Evolutionary conservation across 148 eudicot species (phyloP), one percentile per base, ranked within the genome.

Genomic region (Selenicereus undatus): DNA sequence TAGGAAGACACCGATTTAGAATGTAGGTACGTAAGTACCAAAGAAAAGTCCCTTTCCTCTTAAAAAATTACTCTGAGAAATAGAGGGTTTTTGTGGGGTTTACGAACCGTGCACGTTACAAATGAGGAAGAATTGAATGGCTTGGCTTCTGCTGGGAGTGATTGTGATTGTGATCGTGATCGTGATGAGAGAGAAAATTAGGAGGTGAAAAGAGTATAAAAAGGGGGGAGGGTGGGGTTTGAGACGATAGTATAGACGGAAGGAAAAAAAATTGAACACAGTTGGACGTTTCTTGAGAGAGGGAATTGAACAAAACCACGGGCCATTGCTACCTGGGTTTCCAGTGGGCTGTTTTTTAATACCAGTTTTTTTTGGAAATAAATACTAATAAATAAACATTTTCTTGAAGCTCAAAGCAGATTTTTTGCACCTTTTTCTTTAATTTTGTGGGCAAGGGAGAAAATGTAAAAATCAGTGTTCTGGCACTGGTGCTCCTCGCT

Each of bases 331-430:
- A 56, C 18, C 62, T 56, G 22, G 22, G 22, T 56, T 56, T 56
- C 58, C 62, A 56, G 62, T 56, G 62, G 62, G 62, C 62, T 56
- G 62, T 56, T 56, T 56, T 54, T 56, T 56, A 56, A 56, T 56
- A 56, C 62, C 62, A 17, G 17, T 52, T 52, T 52, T 52, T 39
- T 39, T 39, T 4, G 43, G 43, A 39, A 39, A 39, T 39, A 39
- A 39, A 4, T 39, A 39, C 3, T 39, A 39, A 39, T 39, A 39
- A 39, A 39, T 4, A 39, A 39, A 39, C 8, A 7, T 39, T 39
- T 39, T 39, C 43, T 39, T 39, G 3, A 4, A 39, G 43, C 43
- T 39, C 43, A 39, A 39, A 39, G 5, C 43, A 39, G 43, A 7
- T 39, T 48, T 48, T 48, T 48, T 48, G 52, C 12, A 48, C 52